phyloP scores from a whole-genome alignment of 2,329 filamentous ascomycete genomes.

The Zarea fungicola region DNA sequence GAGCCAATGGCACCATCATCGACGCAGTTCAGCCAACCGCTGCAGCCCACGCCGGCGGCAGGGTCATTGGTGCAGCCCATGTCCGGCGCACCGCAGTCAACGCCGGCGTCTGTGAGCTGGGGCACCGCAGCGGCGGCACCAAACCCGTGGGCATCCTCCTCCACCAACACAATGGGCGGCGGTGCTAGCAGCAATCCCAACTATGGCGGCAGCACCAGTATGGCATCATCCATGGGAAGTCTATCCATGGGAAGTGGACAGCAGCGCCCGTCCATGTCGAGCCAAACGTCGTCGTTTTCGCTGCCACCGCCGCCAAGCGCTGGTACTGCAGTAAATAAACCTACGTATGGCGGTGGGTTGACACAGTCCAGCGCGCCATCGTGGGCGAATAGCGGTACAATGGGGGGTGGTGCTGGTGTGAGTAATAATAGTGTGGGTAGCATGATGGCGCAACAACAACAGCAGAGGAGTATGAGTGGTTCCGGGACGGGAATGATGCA shows the following conservation, averaged over 20 bases:
- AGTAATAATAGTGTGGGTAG: slow-evolving; percentile 12
- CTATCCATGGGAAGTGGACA: slow-evolving; percentile 42
- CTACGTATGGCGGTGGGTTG: slow-evolving; percentile 19
- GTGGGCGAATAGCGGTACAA: slow-evolving; percentile 19
- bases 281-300: slow-evolving; percentile 46
- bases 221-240: slow-evolving; percentile 41
- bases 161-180: slow-evolving; percentile 28
- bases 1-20: slow-evolving; percentile 51
- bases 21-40: slow-evolving; percentile 59
- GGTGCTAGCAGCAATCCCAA: slow-evolving; percentile 28
- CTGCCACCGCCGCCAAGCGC: slow-evolving; percentile 48
- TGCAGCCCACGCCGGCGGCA: slow-evolving; percentile 39
- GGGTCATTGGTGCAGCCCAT: slow-evolving; percentile 23
- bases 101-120: slow-evolving; percentile 48
- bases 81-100: slow-evolving; percentile 18
- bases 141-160: slow-evolving; percentile 47
- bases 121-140: slow-evolving; percentile 29
- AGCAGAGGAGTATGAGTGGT: slow-evolving; percentile 15
- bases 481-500: slow-evolving; percentile 21
- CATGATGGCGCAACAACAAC: slow-evolving; percentile 19
- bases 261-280: slow-evolving; percentile 27
- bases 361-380: neutral
- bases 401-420: too few species aligned
- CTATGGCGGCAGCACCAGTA: slow-evolving; percentile 28
- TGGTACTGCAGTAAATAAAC: slow-evolving; percentile 13